Evolutionary conservation across 163 green algal species (phyloP).

Genomic region (Prototheca cutis): DNA sequence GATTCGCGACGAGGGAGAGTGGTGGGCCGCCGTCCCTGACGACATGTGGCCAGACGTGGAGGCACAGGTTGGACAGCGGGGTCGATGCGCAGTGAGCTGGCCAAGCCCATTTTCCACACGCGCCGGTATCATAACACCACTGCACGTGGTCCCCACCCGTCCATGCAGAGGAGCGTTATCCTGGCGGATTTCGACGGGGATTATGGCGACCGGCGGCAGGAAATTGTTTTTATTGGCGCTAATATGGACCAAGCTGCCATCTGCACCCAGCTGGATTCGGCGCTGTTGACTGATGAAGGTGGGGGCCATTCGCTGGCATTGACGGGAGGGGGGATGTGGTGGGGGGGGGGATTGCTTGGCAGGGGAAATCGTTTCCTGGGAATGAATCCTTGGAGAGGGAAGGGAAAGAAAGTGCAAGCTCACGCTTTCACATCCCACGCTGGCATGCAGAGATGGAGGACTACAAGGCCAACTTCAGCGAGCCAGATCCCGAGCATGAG

Average conservation of each 20-base stretch:
- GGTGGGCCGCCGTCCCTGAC: conserved; percentile 67
- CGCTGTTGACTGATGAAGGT: conserved; percentile 68
- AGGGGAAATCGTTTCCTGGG: too few relatives aligned
- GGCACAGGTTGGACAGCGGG: too few relatives aligned
- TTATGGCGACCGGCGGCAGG: conserved; percentile 67
- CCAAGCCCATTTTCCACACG: too few relatives aligned
- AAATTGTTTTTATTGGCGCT: conserved; percentile 58
- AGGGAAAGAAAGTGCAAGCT: too few relatives aligned
- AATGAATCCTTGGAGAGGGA: too few relatives aligned
- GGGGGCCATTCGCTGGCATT: too few relatives aligned
- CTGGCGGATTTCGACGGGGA: conserved; percentile 52
- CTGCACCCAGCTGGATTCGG: conserved; percentile 59
- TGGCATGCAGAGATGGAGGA: conserved; percentile 22
- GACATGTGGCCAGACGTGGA: conserved; percentile 68
- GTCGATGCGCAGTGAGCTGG: too few relatives aligned
- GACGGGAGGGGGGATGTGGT: too few relatives aligned
- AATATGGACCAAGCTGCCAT: conserved; percentile 63
- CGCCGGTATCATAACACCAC: too few relatives aligned
- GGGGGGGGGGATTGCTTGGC: too few relatives aligned
- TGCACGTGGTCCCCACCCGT: too few relatives aligned
- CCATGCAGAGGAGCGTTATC: conserved; percentile 53
- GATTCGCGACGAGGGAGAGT: conserved; percentile 83
- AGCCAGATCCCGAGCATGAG: conserved; percentile 19
- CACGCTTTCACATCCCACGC: not conserved
- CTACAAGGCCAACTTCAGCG: conserved; percentile 21